These are phyloP conservation scores for Aureobasidium subglaciale DNA, from an alignment of 2,329 filamentous ascomycete species.

Conservation along the genomic window DNA sequence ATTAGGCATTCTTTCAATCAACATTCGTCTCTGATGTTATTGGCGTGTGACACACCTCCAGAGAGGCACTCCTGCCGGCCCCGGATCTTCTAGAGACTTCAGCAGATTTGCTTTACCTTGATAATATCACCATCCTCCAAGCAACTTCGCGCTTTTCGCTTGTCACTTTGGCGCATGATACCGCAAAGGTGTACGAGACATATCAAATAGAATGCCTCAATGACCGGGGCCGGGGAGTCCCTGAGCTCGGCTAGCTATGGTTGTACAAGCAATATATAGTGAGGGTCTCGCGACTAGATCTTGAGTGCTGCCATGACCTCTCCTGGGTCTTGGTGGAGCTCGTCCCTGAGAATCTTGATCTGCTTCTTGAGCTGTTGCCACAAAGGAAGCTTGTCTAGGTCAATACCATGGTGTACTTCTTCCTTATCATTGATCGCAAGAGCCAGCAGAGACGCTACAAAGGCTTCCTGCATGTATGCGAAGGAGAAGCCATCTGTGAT, in stretches of 20 bases:
- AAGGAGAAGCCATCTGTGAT: conserved; percentile 59
- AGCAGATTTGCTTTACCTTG: background rate
- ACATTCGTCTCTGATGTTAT: background rate
- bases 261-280: background rate
- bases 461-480: conserved; percentile 62
- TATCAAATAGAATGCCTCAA: background rate
- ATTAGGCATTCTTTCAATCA: background rate
- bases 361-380: conserved; percentile 60
- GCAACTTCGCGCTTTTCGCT: background rate
- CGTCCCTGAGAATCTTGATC: conserved; percentile 52
- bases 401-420: conserved; percentile 28
- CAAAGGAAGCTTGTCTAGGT: conserved; percentile 46
- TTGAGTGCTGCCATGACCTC: background rate
- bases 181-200: background rate
- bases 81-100: background rate
- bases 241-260: background rate
- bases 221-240: background rate
- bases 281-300: background rate
- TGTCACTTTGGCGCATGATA: background rate
- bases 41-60: background rate
- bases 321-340: conserved; percentile 37
- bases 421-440: conserved; percentile 33
- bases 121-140: too few relatives aligned
- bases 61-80: background rate
- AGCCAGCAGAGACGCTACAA: conserved; percentile 54